Evolutionary conservation across 148 eudicot species (phyloP), one percentile per base, ranked within the genome.

Genomic region (Nepenthes gracilis): DNA sequence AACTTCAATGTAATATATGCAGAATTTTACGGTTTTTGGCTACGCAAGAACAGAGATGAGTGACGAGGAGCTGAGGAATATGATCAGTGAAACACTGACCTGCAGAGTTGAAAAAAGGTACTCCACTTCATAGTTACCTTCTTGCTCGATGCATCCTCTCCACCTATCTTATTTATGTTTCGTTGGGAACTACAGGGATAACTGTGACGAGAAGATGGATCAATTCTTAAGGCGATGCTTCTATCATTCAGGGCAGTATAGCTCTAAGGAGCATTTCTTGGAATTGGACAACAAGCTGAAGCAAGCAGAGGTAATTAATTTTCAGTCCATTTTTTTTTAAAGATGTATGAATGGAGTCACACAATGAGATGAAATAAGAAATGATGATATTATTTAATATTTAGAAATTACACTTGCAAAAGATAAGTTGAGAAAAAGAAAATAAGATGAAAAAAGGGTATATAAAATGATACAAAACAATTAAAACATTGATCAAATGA

Each of bases 31-130:
- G 12, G 40, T 78, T 47, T 68, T 65, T 48, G 74, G 79, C 12
- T 78, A 75, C 62, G 67, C 72, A 36, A 36, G 72, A 53, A 72
- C 62, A 68, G 63, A 61, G 13, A 54, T 78, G 72, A 69, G 62
- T 3, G 71, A 68, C 58, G 73, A 56, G 53, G 78, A 78, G 37
- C 65, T 78, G 60, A 67, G 78, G 54, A 70, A 64, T 58, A 49
- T 68, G 64, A 71, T 78, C 57, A 72, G 66, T 47, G 60, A 66
- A 43, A 78, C 79, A 34, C 67, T 75, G 62, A 72, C 74, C 38
- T 78, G 79, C 64, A 63, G 82, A 47, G 52, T 75, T 43, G 79
- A 68, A 43, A 69, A 78, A 38, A 66, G 59, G 79, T 75, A 72
- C 4, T 7, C 62, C 59, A 4, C 47, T 61, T 57, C 12, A n/a